Evolutionary conservation across 768 basidiomycete genomes (phyloP), one percentile per base, ranked within the genome.

Genomic region (Suillus bovinus): DNA sequence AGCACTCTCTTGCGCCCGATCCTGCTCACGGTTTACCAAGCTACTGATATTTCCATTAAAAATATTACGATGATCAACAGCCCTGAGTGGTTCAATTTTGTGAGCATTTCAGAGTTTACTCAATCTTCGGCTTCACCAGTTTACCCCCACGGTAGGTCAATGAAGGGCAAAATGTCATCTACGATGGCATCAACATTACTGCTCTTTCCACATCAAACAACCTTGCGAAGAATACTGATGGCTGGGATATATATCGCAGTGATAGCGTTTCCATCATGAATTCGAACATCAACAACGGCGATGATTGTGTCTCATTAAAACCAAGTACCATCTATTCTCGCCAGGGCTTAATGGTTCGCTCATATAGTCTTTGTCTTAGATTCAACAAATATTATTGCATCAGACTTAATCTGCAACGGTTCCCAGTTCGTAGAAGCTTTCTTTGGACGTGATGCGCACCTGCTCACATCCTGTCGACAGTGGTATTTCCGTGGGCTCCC

Each of bases 181-280:
- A 77, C 66, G 76, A 77, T 63, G 79, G 81, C 57, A 76, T 85
- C 36, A 81, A 77, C 10, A 79, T 86, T 59, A 74, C 72, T 49
- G 78, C 83, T 5, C 72, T 70, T 4, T 83, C 84, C 5, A 82
- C 77, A 16, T 81, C 81, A 7, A 75, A 72, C 10, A 72, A 81
- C 61, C 64, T 59, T 0, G 77, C 82, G 2, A 70, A 74, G 29
- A 86, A 86, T 64, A 85, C 84, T 7, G 86, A 88, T 66, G 87
- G 86, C 5, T 86, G 86, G 86, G 82, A 88, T 66, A 81, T 84
- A 41, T 87, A 86, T 69, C 80, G 84, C 36, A 83, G 82, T 65
- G 80, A 84, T 65, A 75, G 71, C 59, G 80, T 86, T 34, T 69
- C 72, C 1, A 81, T 86, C 46, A 66, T 72, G 55, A 79, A 86